A percentile compares a stretch with the other conserved stretches of the same genome.
Conservation (phyloP, 2,329 filamentous ascomycete genomes). For the Colletotrichum limetticola region DNA sequence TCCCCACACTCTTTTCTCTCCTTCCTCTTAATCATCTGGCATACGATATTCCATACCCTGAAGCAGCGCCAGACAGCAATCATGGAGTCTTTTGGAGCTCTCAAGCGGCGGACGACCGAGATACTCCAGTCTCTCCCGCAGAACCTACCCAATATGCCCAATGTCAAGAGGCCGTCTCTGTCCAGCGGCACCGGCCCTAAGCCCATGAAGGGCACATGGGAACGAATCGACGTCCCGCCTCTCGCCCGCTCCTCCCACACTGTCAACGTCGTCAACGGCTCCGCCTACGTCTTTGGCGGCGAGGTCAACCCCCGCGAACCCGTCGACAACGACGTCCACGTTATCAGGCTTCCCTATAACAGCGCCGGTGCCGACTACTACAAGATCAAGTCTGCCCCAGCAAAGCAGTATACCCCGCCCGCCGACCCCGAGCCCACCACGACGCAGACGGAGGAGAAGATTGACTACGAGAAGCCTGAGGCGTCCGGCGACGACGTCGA, state of each 20-base stretch:
- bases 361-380: slow-evolving; percentile 69
- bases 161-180: slow-evolving; percentile 35
- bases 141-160: slow-evolving; percentile 46
- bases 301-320: slow-evolving; percentile 74
- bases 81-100: slow-evolving; percentile 64
- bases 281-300: slow-evolving; percentile 80
- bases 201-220: slow-evolving; percentile 68
- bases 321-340: slow-evolving; percentile 78
- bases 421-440: slow-evolving; percentile 35
- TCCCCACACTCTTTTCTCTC: background rate
- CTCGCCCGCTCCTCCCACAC: slow-evolving; percentile 81
- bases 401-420: slow-evolving; percentile 38
- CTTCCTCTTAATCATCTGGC: background rate
- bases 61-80: background rate
- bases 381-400: slow-evolving; percentile 60
- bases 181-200: slow-evolving; percentile 35
- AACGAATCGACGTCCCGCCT: slow-evolving; percentile 63
- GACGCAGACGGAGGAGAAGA: slow-evolving; percentile 4
- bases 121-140: slow-evolving; percentile 62
- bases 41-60: background rate
- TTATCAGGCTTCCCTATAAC: slow-evolving; percentile 69
- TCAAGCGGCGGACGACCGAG: slow-evolving; percentile 67
- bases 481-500: slow-evolving; percentile 36
- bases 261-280: slow-evolving; percentile 67
- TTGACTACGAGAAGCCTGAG: background rate